These are phyloP conservation scores for Delitschia confertaspora DNA, from an alignment of 495 filamentous ascomycete species.

Conservation along the genomic window DNA sequence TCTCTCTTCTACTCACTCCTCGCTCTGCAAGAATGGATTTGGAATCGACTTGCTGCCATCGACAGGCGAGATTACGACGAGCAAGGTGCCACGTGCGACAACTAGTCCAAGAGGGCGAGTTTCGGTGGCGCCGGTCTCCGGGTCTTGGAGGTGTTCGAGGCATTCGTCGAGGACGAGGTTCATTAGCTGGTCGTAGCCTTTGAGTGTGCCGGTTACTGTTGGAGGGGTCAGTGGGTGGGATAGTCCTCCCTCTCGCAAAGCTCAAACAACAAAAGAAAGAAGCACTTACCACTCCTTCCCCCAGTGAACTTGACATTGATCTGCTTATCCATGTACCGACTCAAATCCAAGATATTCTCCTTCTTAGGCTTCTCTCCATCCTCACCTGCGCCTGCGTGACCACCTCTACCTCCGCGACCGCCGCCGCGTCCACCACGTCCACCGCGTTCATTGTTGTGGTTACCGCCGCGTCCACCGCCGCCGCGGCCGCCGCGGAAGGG, in stretches of 20 bases:
- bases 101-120: constrained; percentile 84
- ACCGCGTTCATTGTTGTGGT: constrained; percentile 36
- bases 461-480: constrained; percentile 36
- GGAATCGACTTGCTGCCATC: constrained; percentile 93
- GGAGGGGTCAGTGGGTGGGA: constrained; percentile 1
- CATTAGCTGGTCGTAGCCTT: constrained; percentile 95
- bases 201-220: constrained; percentile 75
- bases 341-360: constrained; percentile 92
- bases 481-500: constrained; percentile 43
- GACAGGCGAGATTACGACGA: constrained; percentile 83
- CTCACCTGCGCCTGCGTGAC: constrained; percentile 37
- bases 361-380: constrained; percentile 76
- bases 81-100: constrained; percentile 83
- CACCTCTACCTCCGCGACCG: constrained; percentile 33
- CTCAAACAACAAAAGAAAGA: background rate
- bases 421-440: constrained; percentile 39
- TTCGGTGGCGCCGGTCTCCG: constrained; percentile 72
- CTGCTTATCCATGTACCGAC: constrained; percentile 92
- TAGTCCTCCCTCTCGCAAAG: background rate
- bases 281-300: constrained; percentile 78
- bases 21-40: constrained; percentile 77
- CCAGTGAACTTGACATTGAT: constrained; percentile 95
- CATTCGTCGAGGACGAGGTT: constrained; percentile 92
- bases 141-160: background rate
- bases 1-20: constrained; percentile 48